These are phyloP conservation scores for Moniliella sp. DNA, from an alignment of 1,284 basidiomycete genomes.

Conservation along the genomic window DNA sequence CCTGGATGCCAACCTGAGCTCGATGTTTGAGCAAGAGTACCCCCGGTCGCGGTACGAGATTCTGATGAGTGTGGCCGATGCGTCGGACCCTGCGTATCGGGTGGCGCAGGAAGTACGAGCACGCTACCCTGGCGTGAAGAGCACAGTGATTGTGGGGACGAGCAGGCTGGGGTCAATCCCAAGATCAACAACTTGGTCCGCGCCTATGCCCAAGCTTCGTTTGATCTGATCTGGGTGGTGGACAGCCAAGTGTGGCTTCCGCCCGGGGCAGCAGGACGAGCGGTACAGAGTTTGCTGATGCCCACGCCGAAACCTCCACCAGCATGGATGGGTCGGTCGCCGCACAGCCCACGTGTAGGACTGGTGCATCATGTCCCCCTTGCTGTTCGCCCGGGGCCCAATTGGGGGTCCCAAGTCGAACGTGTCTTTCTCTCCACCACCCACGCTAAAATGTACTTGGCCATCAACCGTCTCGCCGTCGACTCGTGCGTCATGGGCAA, in stretches of 20 bases:
- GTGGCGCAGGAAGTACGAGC: constrained; percentile 16
- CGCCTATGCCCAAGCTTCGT: constrained; percentile 50
- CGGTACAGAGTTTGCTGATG: constrained; percentile 50
- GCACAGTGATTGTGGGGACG: constrained; percentile 27
- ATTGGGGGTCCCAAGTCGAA: constrained; percentile 58
- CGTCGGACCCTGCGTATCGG: constrained; percentile 18
- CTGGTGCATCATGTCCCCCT: constrained; percentile 91
- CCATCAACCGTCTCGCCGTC: constrained; percentile 61
- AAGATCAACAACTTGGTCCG: constrained; percentile 90
- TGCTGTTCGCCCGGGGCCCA: constrained; percentile 45
- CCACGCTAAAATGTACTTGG: constrained; percentile 96
- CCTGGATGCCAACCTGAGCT: constrained; percentile 21
- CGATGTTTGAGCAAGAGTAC: constrained; percentile 25
- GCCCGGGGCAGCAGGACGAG: constrained; percentile 59
- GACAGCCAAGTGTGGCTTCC: constrained; percentile 73
- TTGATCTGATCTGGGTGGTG: constrained; percentile 87
- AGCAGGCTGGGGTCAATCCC: constrained; percentile 63
- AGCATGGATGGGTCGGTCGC: constrained; percentile 8
- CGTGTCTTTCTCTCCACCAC: constrained; percentile 86
- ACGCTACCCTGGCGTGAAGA: constrained; percentile 15
- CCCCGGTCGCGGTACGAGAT: constrained; percentile 20
- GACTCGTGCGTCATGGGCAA: constrained; percentile 96
- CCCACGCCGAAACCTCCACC: constrained; percentile 23
- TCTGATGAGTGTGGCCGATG: constrained; percentile 19
- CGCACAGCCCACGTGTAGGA: constrained; percentile 40